Evolutionary conservation across 2,329 filamentous ascomycete species (phyloP).

Genomic region (Xylaria sp.): DNA sequence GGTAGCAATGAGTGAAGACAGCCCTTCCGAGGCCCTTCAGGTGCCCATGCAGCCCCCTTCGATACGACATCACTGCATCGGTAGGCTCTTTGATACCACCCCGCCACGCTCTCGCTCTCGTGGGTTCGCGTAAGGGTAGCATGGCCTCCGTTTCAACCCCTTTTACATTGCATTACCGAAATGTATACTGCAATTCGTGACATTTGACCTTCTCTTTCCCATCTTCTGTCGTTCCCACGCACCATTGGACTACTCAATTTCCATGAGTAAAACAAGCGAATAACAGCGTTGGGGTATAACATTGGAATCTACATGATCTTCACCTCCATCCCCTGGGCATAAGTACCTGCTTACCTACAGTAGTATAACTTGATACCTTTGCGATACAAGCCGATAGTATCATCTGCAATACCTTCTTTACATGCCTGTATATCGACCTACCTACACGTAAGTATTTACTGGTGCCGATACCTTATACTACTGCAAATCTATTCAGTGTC

Average conservation of each 20-base stretch:
- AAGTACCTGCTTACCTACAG: too few relatives aligned
- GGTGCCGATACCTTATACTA: too few relatives aligned
- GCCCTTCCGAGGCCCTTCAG: conserved; percentile 14
- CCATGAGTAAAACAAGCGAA: too few relatives aligned
- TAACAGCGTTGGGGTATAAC: too few relatives aligned
- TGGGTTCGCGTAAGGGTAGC: background rate
- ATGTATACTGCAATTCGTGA: background rate
- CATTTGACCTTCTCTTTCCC: background rate
- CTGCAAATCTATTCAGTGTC: too few relatives aligned
- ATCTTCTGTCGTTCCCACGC: background rate
- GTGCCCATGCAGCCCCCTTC: conserved; percentile 9
- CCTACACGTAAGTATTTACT: too few relatives aligned
- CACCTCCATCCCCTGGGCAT: too few relatives aligned
- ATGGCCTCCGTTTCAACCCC: conserved; percentile 10
- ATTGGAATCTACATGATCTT: too few relatives aligned
- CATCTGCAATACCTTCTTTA: too few relatives aligned
- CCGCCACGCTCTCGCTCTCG: conserved; percentile 6
- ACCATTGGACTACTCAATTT: background rate
- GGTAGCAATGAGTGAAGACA: background rate
- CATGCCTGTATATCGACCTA: too few relatives aligned
- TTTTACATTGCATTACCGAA: conserved; percentile 1
- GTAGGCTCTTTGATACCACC: conserved; percentile 9
- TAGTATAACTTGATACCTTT: too few relatives aligned
- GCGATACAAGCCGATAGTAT: too few relatives aligned
- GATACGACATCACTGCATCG: conserved; percentile 8